Evolutionary conservation across 306 rosid genomes (phyloP), one percentile per base, ranked within the genome.

Genomic region (Cucurbita moschata): DNA sequence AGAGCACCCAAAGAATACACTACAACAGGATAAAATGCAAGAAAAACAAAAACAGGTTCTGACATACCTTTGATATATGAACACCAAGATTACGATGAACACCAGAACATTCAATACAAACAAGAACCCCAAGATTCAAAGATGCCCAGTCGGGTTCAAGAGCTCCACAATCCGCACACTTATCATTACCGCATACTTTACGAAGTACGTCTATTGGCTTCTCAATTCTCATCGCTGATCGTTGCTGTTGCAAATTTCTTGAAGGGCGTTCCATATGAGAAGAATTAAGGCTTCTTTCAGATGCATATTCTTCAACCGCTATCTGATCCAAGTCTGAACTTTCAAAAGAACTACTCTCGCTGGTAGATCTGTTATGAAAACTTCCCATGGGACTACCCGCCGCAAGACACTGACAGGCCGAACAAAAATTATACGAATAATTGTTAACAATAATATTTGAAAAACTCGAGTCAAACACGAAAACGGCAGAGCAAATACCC

Each of bases 41-140:
- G 43, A 51, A 70, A 70, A 49, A 52, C 75, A 21, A 70, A 70
- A 49, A 52, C 75, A 21, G 73, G 73, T 39, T 80, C 30, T n/a
- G 14, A 10, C 66, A 37, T 60, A 91, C 99, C 99, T 95, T 95
- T 40, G 99, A 95, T 83, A 95, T 91, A 85, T 95, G 97, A 49
- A 95, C 99, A 75, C 99, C 99, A 67, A 95, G 97, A 81, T 95
- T 95, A n/a, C 97, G 92, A 76, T 95, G 99, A 83, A 95, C 99
- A 64, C 97, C 99, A 72, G 97, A 95, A 77, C 99, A 95, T 78
- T 95, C 99, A 13, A 95, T 95, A 84, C 99, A 95, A 79, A 95
- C 97, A 81, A 95, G 99, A 80, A 95, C 93, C 7, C 99, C 99
- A 49, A 95, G 97, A 88, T 95, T 95, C 80, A 95, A 81, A 60